These are phyloP conservation scores for Leucaena leucocephala DNA, from an alignment of 306 rosid genomes.

Conservation along the genomic window DNA sequence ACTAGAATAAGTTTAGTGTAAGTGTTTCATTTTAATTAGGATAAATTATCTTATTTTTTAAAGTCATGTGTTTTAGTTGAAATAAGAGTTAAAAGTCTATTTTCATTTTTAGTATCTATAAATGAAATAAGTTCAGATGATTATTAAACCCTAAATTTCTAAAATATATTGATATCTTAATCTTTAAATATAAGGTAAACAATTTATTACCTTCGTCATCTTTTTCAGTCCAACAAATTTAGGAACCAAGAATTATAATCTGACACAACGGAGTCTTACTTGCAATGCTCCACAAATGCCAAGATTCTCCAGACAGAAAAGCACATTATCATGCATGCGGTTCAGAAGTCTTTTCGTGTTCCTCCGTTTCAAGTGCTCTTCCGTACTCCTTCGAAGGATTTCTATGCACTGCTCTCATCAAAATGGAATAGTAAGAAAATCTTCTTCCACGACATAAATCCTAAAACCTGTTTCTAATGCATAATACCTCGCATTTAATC, in stretches of 20 bases:
- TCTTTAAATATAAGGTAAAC: slow-evolving; percentile 2
- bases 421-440: slow-evolving; percentile 36
- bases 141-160: neutral
- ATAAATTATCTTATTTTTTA: neutral
- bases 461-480: slow-evolving; percentile 38
- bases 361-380: slow-evolving; percentile 58
- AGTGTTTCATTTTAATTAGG: neutral
- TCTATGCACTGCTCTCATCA: slow-evolving; percentile 63
- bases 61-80: neutral
- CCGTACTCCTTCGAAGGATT: slow-evolving; percentile 45
- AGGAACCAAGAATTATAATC: slow-evolving; percentile 30
- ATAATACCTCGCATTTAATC: slow-evolving; percentile 71
- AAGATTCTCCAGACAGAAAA: slow-evolving; percentile 69
- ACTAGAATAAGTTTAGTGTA: neutral
- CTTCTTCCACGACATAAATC: slow-evolving; percentile 28
- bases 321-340: slow-evolving; percentile 73
- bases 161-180: neutral
- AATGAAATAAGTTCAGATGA: neutral
- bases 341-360: slow-evolving; percentile 64
- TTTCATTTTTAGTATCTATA: neutral
- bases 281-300: slow-evolving; percentile 88
- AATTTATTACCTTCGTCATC: neutral
- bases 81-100: neutral
- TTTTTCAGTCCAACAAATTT: slow-evolving; percentile 18
- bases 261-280: slow-evolving; percentile 51